A percentile compares a stretch with the other conserved stretches of the same genome.
Evolutionary conservation across 805 yeast species (phyloP).

Genomic region (Candida nitratophila): DNA sequence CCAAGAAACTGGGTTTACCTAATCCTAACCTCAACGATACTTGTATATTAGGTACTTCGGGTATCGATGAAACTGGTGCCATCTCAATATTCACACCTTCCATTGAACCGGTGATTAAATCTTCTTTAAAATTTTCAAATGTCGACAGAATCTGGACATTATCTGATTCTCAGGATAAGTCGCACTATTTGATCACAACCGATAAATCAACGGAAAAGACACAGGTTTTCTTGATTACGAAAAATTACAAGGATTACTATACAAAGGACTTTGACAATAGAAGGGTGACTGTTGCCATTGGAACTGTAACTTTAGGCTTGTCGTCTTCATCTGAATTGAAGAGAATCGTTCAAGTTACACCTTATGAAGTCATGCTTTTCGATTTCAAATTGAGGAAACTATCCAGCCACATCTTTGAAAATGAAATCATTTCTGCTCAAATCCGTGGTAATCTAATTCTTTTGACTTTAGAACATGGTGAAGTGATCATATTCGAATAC

Average conservation of each 20-base stretch:
- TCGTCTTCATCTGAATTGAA: slow-evolving; percentile 20
- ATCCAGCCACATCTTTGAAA: slow-evolving; percentile 44
- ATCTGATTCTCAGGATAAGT: slow-evolving; percentile 25
- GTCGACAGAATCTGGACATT: slow-evolving; percentile 74
- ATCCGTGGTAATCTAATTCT: slow-evolving; percentile 57
- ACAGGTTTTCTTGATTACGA: slow-evolving; percentile 58
- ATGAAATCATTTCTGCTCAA: slow-evolving; percentile 58
- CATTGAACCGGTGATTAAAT: slow-evolving; percentile 58
- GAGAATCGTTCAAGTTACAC: slow-evolving; percentile 68
- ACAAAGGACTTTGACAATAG: slow-evolving; percentile 58
- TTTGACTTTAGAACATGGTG: slow-evolving; percentile 63
- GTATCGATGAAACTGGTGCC: slow-evolving; percentile 48
- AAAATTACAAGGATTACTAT: slow-evolving; percentile 53
- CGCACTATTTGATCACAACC: slow-evolving; percentile 63
- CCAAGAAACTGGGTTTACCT: slow-evolving; percentile 49
- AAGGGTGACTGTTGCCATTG: slow-evolving; percentile 59
- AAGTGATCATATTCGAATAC: slow-evolving; percentile 50
- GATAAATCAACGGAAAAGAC: slow-evolving; percentile 57
- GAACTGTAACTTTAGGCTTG: slow-evolving; percentile 35
- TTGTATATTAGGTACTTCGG: slow-evolving; percentile 65
- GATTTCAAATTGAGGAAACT: slow-evolving; percentile 52
- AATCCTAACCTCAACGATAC: slow-evolving; percentile 64
- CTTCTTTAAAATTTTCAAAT: slow-evolving; percentile 65
- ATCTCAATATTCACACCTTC: slow-evolving; percentile 60
- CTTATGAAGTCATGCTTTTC: slow-evolving; percentile 55